Evolutionary conservation across 805 yeast genomes (phyloP).

Genomic region (Metschnikowia lochheadii): DNA sequence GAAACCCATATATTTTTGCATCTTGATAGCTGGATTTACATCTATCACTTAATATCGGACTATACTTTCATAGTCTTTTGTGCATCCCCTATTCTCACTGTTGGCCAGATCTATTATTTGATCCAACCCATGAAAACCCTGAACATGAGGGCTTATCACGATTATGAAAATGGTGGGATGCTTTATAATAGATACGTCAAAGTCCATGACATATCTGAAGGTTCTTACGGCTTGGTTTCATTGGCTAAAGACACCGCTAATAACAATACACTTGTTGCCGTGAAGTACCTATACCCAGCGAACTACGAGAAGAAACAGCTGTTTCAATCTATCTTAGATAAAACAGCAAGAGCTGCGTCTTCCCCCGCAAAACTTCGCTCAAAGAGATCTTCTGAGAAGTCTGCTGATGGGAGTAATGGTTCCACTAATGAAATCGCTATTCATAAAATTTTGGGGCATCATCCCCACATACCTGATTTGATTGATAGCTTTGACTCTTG

Average conservation of each 20-base stretch:
- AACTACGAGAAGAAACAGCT: slow-evolving; percentile 32
- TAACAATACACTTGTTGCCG: slow-evolving; percentile 60
- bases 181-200: slow-evolving; percentile 62
- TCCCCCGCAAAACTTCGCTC: slow-evolving; percentile 34
- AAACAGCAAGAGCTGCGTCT: slow-evolving; percentile 27
- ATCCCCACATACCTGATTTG: slow-evolving; percentile 44
- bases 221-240: slow-evolving; percentile 90
- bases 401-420: slow-evolving; percentile 37
- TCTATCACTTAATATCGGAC: neutral
- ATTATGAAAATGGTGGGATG: slow-evolving; percentile 39
- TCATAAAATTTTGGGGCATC: slow-evolving; percentile 54
- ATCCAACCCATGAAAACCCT: neutral
- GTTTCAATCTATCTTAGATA: slow-evolving; percentile 15
- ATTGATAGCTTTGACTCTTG: slow-evolving; percentile 51
- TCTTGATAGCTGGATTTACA: neutral
- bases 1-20: neutral
- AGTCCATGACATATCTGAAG: slow-evolving; percentile 77
- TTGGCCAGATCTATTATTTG: neutral
- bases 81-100: neutral
- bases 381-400: slow-evolving; percentile 9
- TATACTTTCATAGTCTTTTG: neutral
- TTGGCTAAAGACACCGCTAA: slow-evolving; percentile 67
- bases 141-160: slow-evolving; percentile 39
- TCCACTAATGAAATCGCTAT: slow-evolving; percentile 68
- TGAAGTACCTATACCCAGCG: slow-evolving; percentile 73